phyloP scores from a whole-genome alignment of 2,329 filamentous ascomycete species.

The Huntiella savannae region DNA sequence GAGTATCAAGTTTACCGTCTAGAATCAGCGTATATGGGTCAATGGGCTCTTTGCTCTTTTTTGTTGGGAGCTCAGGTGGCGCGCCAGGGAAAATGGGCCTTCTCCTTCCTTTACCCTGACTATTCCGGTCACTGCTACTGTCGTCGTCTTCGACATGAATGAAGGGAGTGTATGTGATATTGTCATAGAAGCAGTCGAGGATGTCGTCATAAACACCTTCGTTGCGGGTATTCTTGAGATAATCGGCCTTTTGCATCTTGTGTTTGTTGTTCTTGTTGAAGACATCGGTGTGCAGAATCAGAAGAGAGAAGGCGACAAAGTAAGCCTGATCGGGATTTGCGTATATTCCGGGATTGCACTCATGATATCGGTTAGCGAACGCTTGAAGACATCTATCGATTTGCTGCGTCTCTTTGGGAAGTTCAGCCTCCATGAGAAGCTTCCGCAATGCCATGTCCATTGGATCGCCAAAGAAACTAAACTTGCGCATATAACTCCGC shows the following conservation, averaged over 20 bases:
- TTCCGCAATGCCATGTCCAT: constrained; percentile 97
- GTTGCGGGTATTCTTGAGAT: constrained; percentile 81
- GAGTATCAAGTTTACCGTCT: constrained; percentile 64
- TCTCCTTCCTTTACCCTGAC: constrained; percentile 55
- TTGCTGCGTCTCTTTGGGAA: constrained; percentile 94
- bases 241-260: constrained; percentile 94
- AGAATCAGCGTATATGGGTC: constrained; percentile 92
- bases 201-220: constrained; percentile 90
- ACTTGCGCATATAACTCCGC: constrained; percentile 86
- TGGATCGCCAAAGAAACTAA: constrained; percentile 87
- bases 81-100: constrained; percentile 45
- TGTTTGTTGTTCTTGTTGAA: constrained; percentile 99
- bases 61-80: constrained; percentile 26
- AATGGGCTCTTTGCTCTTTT: constrained; percentile 60
- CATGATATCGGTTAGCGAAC: constrained; percentile 91
- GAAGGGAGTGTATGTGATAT: constrained; percentile 94
- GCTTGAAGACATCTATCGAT: constrained; percentile 88
- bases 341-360: constrained; percentile 96
- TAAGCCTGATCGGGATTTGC: constrained; percentile 85
- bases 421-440: constrained; percentile 84
- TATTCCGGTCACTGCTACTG: constrained; percentile 53
- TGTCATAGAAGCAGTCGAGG: constrained; percentile 92
- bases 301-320: constrained; percentile 88
- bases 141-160: constrained; percentile 94
- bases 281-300: constrained; percentile 94